A percentile compares a stretch with the other conserved stretches of the same genome.
Conservation (phyloP, 176 grass and related monocot species). For the Rhynchospora breviuscula region DNA sequence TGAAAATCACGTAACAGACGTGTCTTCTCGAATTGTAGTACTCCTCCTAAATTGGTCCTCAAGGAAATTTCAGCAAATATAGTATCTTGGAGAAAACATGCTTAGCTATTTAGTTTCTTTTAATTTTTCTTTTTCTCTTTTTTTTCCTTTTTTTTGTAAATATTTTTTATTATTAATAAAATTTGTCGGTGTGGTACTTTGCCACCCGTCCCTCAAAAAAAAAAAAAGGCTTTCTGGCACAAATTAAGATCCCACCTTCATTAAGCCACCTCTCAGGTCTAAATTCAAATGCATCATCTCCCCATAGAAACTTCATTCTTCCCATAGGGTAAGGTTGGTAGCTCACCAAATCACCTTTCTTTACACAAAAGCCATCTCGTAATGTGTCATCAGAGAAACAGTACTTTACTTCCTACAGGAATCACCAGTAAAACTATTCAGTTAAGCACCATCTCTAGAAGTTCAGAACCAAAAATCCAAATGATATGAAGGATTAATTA, state of each 20-base stretch:
- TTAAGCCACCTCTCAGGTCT: conserved; percentile 77
- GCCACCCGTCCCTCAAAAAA: too few species aligned
- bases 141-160: too few species aligned
- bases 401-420: conserved; percentile 48
- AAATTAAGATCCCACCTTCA: conserved; percentile 33
- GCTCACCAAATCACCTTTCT: conserved; percentile 62
- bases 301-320: conserved; percentile 81
- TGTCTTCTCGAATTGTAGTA: too few species aligned
- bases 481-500: neutral
- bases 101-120: too few species aligned
- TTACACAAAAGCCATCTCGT: conserved; percentile 51
- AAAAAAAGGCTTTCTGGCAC: conserved; percentile 58
- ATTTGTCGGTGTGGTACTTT: too few species aligned
- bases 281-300: conserved; percentile 61
- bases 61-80: too few species aligned
- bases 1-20: too few species aligned
- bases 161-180: too few species aligned
- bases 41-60: too few species aligned
- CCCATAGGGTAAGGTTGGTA: conserved; percentile 83
- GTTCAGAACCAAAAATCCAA: neutral
- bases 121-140: too few species aligned
- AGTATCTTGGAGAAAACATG: too few species aligned
- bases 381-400: conserved; percentile 68
- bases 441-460: neutral
- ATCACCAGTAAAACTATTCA: too few species aligned